Evolutionary conservation across 768 basidiomycete species (phyloP).

Genomic region (Kwoniella dejecticola): DNA sequence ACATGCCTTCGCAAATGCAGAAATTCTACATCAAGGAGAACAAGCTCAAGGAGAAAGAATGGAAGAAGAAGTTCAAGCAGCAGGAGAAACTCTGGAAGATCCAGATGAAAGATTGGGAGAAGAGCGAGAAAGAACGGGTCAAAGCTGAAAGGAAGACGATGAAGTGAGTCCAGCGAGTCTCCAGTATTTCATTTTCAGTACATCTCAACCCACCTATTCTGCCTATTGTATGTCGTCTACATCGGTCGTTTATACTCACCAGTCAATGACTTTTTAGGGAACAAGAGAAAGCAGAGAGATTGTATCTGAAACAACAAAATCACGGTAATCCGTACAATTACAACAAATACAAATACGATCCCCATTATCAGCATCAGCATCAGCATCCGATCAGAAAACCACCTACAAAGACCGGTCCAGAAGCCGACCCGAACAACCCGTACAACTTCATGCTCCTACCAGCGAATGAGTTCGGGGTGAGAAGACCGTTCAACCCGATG

Average conservation of each 20-base stretch:
- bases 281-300: constrained; percentile 24
- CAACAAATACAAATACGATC: no score
- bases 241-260: no score
- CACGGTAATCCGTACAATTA: not conserved
- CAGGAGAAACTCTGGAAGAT: constrained; percentile 11
- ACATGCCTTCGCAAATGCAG: not conserved
- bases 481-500: constrained; percentile 41
- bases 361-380: not conserved
- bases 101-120: constrained; percentile 18
- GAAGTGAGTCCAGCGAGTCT: constrained; percentile 41
- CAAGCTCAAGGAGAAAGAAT: constrained; percentile 9
- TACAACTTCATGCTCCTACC: constrained; percentile 36
- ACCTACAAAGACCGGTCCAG: not conserved
- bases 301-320: constrained; percentile 21
- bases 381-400: constrained; percentile 3
- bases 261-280: no score
- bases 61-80: constrained; percentile 16
- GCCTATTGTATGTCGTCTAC: no score
- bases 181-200: no score
- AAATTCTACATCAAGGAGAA: constrained; percentile 5
- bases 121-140: constrained; percentile 17
- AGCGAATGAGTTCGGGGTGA: constrained; percentile 43
- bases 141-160: constrained; percentile 24
- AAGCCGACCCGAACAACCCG: constrained; percentile 9
- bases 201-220: no score